Evolutionary conservation across 2,329 filamentous ascomycete species (phyloP).

Genomic region (Cyclaneusma minus): DNA sequence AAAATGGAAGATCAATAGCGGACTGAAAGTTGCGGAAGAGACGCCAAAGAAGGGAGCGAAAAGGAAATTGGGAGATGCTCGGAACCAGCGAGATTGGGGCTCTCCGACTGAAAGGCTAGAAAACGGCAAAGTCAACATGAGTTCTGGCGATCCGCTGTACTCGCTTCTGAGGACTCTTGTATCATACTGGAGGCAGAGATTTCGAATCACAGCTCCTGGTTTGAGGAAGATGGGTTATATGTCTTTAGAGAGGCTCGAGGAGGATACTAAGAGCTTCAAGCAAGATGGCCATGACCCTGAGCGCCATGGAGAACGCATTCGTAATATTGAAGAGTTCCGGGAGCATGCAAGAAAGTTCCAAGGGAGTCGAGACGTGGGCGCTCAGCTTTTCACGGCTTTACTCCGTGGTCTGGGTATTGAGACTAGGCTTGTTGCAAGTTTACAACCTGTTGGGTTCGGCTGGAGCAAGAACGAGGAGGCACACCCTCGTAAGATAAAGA

Average conservation of each 20-base stretch:
- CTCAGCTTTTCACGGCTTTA: conserved; percentile 79
- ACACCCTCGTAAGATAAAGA: conserved; percentile 23
- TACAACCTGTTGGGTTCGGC: conserved; percentile 80
- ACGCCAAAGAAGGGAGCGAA: conserved; percentile 21
- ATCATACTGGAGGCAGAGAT: conserved; percentile 79
- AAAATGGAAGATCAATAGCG: conserved; percentile 55
- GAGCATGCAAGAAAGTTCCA: conserved; percentile 50
- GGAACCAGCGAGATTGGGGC: conserved; percentile 53
- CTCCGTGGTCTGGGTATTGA: conserved; percentile 70
- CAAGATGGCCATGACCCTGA: conserved; percentile 44
- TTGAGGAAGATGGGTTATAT: conserved; percentile 86
- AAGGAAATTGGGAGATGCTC: conserved; percentile 20
- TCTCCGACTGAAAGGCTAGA: conserved; percentile 53
- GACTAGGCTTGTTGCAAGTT: conserved; percentile 64
- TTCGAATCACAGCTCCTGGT: conserved; percentile 60
- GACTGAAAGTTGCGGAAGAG: conserved; percentile 31
- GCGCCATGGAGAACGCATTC: conserved; percentile 62
- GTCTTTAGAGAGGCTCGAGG: conserved; percentile 56
- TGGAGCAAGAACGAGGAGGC: conserved; percentile 82
- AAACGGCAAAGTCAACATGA: conserved; percentile 58
- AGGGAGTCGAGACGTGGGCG: conserved; percentile 76
- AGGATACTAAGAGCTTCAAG: conserved; percentile 56
- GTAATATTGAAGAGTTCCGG: conserved; percentile 51
- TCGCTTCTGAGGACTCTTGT: conserved; percentile 61
- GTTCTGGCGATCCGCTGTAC: conserved; percentile 67